Evolutionary conservation across 2,329 filamentous ascomycete genomes (phyloP).

Genomic region (Leptosphaerulina australis): DNA sequence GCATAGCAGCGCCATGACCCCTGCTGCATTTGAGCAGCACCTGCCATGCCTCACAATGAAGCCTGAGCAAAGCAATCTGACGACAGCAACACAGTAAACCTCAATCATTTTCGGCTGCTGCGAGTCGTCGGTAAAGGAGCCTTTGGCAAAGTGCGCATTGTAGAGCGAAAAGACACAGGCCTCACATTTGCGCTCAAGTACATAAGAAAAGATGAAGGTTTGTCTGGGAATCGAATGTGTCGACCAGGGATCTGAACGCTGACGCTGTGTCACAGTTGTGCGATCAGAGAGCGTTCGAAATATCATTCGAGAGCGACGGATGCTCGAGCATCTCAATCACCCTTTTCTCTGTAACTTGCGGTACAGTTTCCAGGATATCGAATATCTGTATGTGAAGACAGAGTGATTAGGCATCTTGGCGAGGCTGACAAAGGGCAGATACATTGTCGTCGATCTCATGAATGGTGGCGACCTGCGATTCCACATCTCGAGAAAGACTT

Average conservation of each 20-base stretch:
- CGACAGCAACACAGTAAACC: slow-evolving; percentile 69
- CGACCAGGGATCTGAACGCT: slow-evolving; percentile 19
- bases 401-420: not conserved
- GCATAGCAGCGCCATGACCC: slow-evolving; percentile 1
- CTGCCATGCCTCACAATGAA: slow-evolving; percentile 2
- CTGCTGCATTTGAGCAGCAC: slow-evolving; percentile 3
- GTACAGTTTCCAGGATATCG: slow-evolving; percentile 98
- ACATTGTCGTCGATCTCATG: slow-evolving; percentile 98
- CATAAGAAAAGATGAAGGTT: slow-evolving; percentile 97
- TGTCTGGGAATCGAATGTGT: slow-evolving; percentile 38
- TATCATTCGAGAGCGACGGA: slow-evolving; percentile 94
- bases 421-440: slow-evolving; percentile 41
- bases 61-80: slow-evolving; percentile 24
- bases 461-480: slow-evolving; percentile 95
- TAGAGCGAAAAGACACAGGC: slow-evolving; percentile 94
- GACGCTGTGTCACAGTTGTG: slow-evolving; percentile 69
- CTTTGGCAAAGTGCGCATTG: slow-evolving; percentile 98
- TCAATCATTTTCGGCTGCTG: slow-evolving; percentile 95
- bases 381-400: slow-evolving; percentile 72
- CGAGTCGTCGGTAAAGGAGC: slow-evolving; percentile 97
- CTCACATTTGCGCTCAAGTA: slow-evolving; percentile 97
- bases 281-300: slow-evolving; percentile 97
- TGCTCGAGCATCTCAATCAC: slow-evolving; percentile 98
- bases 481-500: slow-evolving; percentile 96
- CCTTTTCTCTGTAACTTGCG: slow-evolving; percentile 97